phyloP scores from a whole-genome alignment of 306 rosid species.

The Canavalia gladiata region DNA sequence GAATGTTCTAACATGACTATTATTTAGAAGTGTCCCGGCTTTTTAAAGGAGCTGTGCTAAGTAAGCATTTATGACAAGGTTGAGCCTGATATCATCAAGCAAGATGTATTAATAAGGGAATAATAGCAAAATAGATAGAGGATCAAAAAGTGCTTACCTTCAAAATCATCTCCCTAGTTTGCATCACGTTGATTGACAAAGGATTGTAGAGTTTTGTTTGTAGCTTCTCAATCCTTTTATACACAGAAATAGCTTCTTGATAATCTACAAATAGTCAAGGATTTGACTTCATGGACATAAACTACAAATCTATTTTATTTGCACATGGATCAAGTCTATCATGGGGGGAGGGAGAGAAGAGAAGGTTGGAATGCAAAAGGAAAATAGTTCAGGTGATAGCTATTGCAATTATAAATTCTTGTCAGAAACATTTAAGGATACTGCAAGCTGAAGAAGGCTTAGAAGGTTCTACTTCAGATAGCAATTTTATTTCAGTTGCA shows the following conservation, averaged over 20 bases:
- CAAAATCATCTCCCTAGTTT: slow-evolving; percentile 83
- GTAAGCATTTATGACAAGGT: slow-evolving; percentile 26
- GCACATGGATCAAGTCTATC: slow-evolving; percentile 16
- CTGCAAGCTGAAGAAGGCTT: slow-evolving; percentile 54
- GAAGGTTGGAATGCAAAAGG: slow-evolving; percentile 26
- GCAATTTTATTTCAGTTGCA: slow-evolving; percentile 67
- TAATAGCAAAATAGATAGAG: slow-evolving; percentile 20
- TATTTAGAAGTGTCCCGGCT: too few species aligned
- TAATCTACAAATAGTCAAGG: slow-evolving; percentile 72
- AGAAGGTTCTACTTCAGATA: slow-evolving; percentile 68
- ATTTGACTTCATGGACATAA: slow-evolving; percentile 49
- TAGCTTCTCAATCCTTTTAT: slow-evolving; percentile 69
- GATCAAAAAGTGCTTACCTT: slow-evolving; percentile 59
- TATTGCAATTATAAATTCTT: slow-evolving; percentile 39
- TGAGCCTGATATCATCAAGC: slow-evolving; percentile 22
- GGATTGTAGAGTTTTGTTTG: slow-evolving; percentile 75
- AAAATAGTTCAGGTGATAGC: slow-evolving; percentile 33
- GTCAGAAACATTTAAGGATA: slow-evolving; percentile 68
- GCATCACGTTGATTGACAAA: slow-evolving; percentile 74
- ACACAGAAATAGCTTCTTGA: slow-evolving; percentile 61
- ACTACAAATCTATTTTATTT: slow-evolving; percentile 30
- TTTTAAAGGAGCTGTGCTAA: slow-evolving; percentile 2
- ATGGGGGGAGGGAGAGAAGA: background rate
- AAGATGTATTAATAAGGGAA: background rate
- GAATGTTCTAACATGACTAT: too few species aligned